Conservation (phyloP, 345 rosid species). For the Turritis glabra region DNA sequence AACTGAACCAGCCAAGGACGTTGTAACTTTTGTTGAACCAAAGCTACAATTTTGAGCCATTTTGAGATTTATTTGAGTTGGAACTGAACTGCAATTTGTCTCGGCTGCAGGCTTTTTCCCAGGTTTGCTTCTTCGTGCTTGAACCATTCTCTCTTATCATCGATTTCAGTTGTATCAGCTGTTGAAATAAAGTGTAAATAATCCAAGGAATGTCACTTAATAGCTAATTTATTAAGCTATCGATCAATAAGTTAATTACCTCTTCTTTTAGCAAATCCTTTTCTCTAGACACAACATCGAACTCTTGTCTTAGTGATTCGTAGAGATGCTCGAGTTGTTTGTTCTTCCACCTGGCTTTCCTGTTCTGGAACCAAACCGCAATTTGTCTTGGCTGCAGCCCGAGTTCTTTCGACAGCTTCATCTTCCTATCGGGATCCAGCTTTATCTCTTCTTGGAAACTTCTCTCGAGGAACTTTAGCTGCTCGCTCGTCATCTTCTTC, state of each 20-base stretch:
- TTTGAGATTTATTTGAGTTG: background rate
- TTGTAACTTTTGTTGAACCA: background rate
- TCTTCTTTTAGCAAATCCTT: conserved; percentile 79
- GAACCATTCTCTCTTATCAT: conserved; percentile 16
- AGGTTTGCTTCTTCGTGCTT: conserved; percentile 15
- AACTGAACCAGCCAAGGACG: background rate
- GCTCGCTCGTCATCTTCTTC: conserved; percentile 69
- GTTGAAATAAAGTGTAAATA: conserved; percentile 5
- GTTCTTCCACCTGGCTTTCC: conserved; percentile 87
- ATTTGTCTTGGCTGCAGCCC: conserved; percentile 89
- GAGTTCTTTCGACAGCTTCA: conserved; percentile 77
- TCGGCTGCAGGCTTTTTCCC: conserved; percentile 3
- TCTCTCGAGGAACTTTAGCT: conserved; percentile 71
- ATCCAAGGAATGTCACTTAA: background rate
- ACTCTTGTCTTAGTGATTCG: conserved; percentile 67
- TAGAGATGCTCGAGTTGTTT: conserved; percentile 81
- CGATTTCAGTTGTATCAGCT: conserved; percentile 30
- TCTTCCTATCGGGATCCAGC: conserved; percentile 76
- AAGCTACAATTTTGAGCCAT: background rate
- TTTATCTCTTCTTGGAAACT: conserved; percentile 86
- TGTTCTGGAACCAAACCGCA: conserved; percentile 93
- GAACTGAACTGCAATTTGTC: background rate
- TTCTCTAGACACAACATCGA: conserved; percentile 59
- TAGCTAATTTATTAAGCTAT: background rate
- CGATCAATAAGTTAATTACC: conserved; percentile 41